A percentile compares a stretch with the other conserved stretches of the same genome.
Conservation (phyloP, 202 grass and related monocot genomes). For the Cymbopogon flexuosus region DNA sequence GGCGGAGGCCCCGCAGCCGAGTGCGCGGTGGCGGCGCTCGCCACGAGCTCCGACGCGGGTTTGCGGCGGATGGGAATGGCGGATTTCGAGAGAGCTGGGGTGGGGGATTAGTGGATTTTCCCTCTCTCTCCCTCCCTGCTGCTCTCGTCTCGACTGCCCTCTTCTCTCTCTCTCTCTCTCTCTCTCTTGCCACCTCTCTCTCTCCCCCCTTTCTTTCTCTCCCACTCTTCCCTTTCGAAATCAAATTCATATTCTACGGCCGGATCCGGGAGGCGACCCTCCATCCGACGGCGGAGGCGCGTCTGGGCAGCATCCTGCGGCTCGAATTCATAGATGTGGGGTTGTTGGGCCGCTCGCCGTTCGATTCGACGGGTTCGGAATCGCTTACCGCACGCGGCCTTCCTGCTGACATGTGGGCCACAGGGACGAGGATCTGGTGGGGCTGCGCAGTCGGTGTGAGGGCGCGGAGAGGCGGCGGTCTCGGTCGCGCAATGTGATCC, state of each 20-base stretch:
- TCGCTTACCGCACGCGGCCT: neutral
- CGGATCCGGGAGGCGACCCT: conserved; percentile 3
- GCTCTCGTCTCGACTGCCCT: neutral
- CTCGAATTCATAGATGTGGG: conserved; percentile 73
- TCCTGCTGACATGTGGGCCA: conserved; percentile 1
- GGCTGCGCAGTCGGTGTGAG: conserved; percentile 2
- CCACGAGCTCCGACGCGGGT: conserved; percentile 20
- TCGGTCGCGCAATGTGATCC: neutral
- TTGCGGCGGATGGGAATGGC: conserved; percentile 40
- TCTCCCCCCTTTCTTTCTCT: conserved; percentile 30
- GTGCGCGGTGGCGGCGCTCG: conserved; percentile 10
- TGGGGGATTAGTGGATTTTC: conserved; percentile 40
- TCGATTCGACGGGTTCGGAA: conserved; percentile 31
- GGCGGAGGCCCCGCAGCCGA: conserved; percentile 17
- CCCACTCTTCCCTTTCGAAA: conserved; percentile 77
- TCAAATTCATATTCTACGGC: conserved; percentile 94
- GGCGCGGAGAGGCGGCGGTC: neutral
- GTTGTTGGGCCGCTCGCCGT: conserved; percentile 46
- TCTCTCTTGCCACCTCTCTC: neutral
- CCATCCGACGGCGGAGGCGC: conserved; percentile 28
- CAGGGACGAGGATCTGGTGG: neutral
- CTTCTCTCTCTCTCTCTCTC: neutral
- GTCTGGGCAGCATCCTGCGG: conserved; percentile 38
- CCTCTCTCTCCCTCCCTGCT: conserved; percentile 23
- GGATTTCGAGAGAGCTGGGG: conserved; percentile 36